Base-by-base conservation (phyloP, 2,329 filamentous ascomycete species). In the Diaporthe nobilis region DNA sequence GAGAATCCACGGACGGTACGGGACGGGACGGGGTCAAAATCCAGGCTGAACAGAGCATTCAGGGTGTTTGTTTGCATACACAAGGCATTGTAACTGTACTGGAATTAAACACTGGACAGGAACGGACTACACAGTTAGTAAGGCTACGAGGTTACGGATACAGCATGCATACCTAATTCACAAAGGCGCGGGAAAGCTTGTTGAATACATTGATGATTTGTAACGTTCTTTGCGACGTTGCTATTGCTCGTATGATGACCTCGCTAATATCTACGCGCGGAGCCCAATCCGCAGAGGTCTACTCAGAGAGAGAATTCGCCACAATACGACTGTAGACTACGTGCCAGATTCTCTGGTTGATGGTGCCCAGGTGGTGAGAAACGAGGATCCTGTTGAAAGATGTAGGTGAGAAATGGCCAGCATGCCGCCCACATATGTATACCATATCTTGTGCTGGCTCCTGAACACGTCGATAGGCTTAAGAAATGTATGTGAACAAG, bases 71-170 rank as follows among this genome's bases (percentile, higher is more conserved):
- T 70, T 55, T 70, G 65, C 65, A 70, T 49, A 70, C 28, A 55
- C 65, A 55, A 15, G 31, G 65, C 65, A 70, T 70, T 70, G 65
- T 70, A 42, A 70, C 65, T 51, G 31, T 68, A 55, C n/a, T 67
- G 49, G 39, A 20, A 31, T 70, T 39, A 55, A 70, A 39, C 44
- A 28, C 47, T 55, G 65, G 65, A 42, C 42, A 22, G 49, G 65
- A 55, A 55, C 49, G 65, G 65, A 9, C 65, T 39, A 15, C 31
- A 53, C 22, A 55, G 4, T 70, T 28, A 28, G 25, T 17, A 31
- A 55, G 49, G 47, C 31, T 22, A 55, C n/a, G 65, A 70, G 34
- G 22, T 42, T 28, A 55, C 49, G 65, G 65, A 39, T 9, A 42
- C 65, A 39, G 65, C 65, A 70, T 55, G 65, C 65, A 70, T 70